Evolutionary conservation across 2,329 filamentous ascomycete species (phyloP).

Genomic region (Penicillium sp.): DNA sequence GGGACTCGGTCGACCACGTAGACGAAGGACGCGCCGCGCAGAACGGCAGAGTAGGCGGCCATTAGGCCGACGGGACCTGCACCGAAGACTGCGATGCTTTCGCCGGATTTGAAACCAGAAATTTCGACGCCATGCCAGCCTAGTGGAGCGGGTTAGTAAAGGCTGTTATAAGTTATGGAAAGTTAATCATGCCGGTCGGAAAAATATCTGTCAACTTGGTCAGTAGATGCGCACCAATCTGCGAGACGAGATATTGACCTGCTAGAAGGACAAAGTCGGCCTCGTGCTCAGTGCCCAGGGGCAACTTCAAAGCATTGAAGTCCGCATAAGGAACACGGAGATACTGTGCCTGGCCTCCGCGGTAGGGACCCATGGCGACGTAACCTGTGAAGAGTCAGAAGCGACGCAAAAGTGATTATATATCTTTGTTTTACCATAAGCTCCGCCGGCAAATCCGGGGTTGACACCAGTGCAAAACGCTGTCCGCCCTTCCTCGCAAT

Average conservation of each 20-base stretch:
- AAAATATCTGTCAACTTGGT: conserved; percentile 15
- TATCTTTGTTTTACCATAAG: conserved; percentile 46
- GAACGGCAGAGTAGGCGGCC: conserved; percentile 59
- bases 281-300: conserved; percentile 58
- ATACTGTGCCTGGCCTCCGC: conserved; percentile 58
- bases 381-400: conserved; percentile 29
- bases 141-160: background rate
- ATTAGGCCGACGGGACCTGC: conserved; percentile 62
- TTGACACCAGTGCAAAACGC: conserved; percentile 64
- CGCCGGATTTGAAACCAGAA: conserved; percentile 57
- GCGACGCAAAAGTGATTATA: too few relatives aligned
- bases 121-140: conserved; percentile 36
- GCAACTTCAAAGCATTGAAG: conserved; percentile 61
- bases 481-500: conserved; percentile 61
- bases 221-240: too few relatives aligned
- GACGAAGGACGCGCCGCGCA: conserved; percentile 58
- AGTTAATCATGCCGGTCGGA: conserved; percentile 14
- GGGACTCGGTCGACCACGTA: conserved; percentile 61
- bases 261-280: conserved; percentile 48
- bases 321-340: conserved; percentile 63
- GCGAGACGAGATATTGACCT: conserved; percentile 20
- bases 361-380: conserved; percentile 47
- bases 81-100: conserved; percentile 61
- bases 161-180: background rate
- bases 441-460: conserved; percentile 56